These are phyloP conservation scores for Colletotrichum camelliae DNA, from an alignment of 2,329 filamentous ascomycete genomes.

Conservation along the genomic window DNA sequence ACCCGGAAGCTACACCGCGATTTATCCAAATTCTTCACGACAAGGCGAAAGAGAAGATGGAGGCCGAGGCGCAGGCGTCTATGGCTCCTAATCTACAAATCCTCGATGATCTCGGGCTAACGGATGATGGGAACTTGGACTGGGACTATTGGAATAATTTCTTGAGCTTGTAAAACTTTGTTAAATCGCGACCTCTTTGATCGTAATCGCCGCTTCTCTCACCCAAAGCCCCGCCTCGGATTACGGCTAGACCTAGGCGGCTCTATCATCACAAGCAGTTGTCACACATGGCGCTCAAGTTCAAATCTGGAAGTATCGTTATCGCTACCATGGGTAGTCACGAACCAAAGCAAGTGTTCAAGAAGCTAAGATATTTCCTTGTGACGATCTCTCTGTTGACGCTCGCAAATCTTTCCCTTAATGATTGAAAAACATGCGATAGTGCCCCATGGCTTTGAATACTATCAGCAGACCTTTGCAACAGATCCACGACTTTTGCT, in stretches of 20 bases:
- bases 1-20: neutral
- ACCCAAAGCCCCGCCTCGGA: no score
- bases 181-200: neutral
- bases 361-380: neutral
- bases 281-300: neutral
- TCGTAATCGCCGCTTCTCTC: no score
- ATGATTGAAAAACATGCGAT: accelerated
- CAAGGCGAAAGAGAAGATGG: neutral
- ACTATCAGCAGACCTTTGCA: neutral
- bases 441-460: neutral
- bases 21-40: neutral
- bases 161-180: neutral
- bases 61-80: neutral
- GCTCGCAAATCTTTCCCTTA: neutral
- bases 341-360: neutral
- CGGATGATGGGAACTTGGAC: neutral
- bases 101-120: neutral
- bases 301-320: neutral
- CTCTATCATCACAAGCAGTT: neutral
- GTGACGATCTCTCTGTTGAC: neutral
- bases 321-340: neutral
- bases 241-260: no score
- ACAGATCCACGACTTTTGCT: neutral
- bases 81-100: neutral
- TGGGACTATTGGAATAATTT: conserved; percentile 18